Evolutionary conservation across 306 rosid species (phyloP).

Genomic region (Hippophae rhamnoides): DNA sequence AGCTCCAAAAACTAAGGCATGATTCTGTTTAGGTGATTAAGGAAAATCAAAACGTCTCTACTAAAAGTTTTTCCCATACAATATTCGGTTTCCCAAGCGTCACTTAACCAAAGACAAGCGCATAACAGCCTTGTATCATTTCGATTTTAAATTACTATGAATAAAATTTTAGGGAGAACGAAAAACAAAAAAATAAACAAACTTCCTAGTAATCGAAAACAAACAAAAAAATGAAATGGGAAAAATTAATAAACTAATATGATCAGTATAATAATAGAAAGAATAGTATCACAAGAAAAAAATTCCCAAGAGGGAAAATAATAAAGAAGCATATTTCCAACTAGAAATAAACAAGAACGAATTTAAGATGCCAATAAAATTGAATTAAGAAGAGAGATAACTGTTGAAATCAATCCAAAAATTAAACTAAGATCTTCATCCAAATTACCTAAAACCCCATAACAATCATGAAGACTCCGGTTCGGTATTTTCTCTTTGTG

Average conservation of each 20-base stretch:
- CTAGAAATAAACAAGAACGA: neutral
- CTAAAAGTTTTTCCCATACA: no score
- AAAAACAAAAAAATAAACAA: neutral
- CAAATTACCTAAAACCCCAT: conserved; percentile 58
- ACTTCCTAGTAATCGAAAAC: neutral
- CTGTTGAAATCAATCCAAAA: conserved; percentile 2
- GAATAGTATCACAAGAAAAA: conserved; percentile 5
- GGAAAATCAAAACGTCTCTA: no score
- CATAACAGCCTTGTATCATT: neutral
- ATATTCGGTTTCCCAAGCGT: no score
- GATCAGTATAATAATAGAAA: neutral
- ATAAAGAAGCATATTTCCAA: neutral
- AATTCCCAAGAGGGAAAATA: neutral
- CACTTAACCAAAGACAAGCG: no score
- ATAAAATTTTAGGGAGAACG: conserved; percentile 1
- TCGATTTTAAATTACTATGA: neutral
- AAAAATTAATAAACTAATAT: neutral
- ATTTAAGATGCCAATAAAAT: conserved; percentile 5
- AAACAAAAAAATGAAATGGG: conserved; percentile 1
- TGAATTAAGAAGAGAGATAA: neutral
- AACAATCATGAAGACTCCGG: conserved; percentile 64
- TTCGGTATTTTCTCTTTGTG: conserved; percentile 50
- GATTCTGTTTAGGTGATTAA: no score
- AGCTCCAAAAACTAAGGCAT: no score
- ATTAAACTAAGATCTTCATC: neutral